Base-by-base conservation (phyloP, 1,284 basidiomycete species). In the Puccinia coronata region DNA sequence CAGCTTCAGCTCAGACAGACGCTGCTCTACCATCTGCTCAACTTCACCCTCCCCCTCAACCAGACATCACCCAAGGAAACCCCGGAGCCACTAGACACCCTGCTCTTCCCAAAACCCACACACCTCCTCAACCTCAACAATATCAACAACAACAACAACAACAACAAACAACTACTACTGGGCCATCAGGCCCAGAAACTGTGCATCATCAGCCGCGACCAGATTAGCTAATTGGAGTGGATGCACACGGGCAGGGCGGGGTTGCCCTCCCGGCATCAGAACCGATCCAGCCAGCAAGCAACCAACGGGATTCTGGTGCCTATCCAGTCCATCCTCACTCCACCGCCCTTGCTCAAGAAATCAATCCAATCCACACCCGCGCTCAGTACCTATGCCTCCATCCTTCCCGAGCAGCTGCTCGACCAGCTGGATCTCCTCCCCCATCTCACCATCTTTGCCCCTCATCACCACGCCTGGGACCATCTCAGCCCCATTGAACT, bases 1-100 rank as follows among this genome's bases (percentile, higher is more conserved):
- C 90, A 94, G 79, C 91, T 93, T 83, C 87, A 90, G 81, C 90
- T 98, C 69, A 90, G 96, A 65, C 95, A 98, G 85, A 92, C 95
- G 84, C 89, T 99, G 69, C 92, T 98, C 84, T 99, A 99, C 85
- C 97, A 99, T 86, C 87, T 98, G 61, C 88, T 99, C 83, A 98
- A 99, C 87, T 92, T 92, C 86, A 91, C 93, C 0, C 86, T 97
- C 20, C 85, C 88, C 23, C 84, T 86, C 28, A 43, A 6, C 55
- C 71, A 36, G 39, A 31, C 34, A 43, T 43, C 43, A 43, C 43
- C 55, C 11, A 18, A 0, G 11, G 41, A 69, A 20, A 34, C 75
- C 2, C 41, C 59, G 0, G 3, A 31, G 9, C 34, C 65, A 39
- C 49, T 78, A 18, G 31, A 67, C 39, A 39, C 65, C 57, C 36